phyloP scores from a whole-genome alignment of 768 basidiomycete genomes.

The Xerocomus brunneocitrinus region DNA sequence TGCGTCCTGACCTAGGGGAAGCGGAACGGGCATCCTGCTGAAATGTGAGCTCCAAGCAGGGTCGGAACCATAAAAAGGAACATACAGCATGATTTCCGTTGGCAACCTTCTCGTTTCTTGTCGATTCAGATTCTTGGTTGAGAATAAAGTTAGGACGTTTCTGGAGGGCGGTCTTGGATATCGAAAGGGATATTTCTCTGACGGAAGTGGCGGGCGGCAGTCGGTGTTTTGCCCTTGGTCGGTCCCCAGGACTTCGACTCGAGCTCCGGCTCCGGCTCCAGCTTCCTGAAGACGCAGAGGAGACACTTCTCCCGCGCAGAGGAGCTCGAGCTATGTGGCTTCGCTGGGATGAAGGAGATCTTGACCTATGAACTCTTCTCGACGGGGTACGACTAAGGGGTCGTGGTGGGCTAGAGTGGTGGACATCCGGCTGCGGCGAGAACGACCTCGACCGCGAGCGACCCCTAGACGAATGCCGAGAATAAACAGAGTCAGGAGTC shows the following conservation, averaged over 20 bases:
- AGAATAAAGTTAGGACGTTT: slow-evolving; percentile 16
- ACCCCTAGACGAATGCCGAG: slow-evolving; percentile 58
- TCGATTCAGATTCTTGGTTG: slow-evolving; percentile 21
- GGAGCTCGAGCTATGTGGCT: slow-evolving; percentile 33
- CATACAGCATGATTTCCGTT: slow-evolving; percentile 38
- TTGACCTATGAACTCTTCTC: slow-evolving; percentile 35
- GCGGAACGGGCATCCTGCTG: slow-evolving; percentile 15
- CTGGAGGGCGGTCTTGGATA: slow-evolving; percentile 29
- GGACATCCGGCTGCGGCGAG: slow-evolving; percentile 56
- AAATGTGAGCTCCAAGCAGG: slow-evolving; percentile 9
- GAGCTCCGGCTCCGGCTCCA: slow-evolving; percentile 49
- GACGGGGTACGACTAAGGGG: slow-evolving; percentile 47
- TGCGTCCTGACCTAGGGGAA: slow-evolving; percentile 21
- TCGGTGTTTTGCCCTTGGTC: slow-evolving; percentile 56
- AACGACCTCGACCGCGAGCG: slow-evolving; percentile 59
- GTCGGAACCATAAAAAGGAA: not conserved
- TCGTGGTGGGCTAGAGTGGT: slow-evolving; percentile 45
- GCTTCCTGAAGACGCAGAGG: slow-evolving; percentile 52
- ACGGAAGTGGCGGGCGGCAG: slow-evolving; percentile 48
- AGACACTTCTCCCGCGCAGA: slow-evolving; percentile 44
- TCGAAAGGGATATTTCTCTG: slow-evolving; percentile 30
- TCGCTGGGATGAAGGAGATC: slow-evolving; percentile 43
- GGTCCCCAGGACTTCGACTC: slow-evolving; percentile 51
- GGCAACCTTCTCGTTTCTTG: slow-evolving; percentile 34
- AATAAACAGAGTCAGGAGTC: slow-evolving; percentile 59